A percentile compares a stretch with the other conserved stretches of the same genome.
Evolutionary conservation across 345 rosid species (phyloP).

Genomic region (Atalantia buxifolia): DNA sequence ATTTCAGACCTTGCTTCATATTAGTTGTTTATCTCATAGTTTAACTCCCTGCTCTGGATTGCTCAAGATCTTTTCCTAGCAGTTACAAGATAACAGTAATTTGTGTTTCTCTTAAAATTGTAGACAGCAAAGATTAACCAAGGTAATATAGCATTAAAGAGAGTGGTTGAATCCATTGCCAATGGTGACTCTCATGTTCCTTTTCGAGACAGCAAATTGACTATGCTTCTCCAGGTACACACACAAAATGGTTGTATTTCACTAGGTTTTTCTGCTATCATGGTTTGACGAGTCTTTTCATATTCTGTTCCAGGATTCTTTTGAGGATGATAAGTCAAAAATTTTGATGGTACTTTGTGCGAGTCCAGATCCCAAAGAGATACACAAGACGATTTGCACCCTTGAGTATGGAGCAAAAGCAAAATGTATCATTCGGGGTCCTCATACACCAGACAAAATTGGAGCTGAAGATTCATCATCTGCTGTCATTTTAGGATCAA

Average conservation of each 20-base stretch:
- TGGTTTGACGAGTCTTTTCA: neutral
- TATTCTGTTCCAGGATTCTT: slow-evolving; percentile 66
- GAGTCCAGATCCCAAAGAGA: slow-evolving; percentile 92
- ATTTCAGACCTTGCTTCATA: neutral
- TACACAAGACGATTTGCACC: slow-evolving; percentile 95
- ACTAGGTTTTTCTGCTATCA: neutral
- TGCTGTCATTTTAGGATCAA: slow-evolving; percentile 58
- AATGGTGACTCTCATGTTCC: slow-evolving; percentile 99
- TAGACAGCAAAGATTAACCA: slow-evolving; percentile 98
- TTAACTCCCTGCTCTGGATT: neutral
- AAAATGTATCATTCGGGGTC: slow-evolving; percentile 87
- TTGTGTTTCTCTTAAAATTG: slow-evolving; percentile 19
- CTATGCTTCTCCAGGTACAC: slow-evolving; percentile 95
- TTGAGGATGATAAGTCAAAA: slow-evolving; percentile 93
- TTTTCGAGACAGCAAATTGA: slow-evolving; percentile 93
- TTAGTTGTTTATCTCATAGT: neutral
- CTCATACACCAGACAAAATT: slow-evolving; percentile 68
- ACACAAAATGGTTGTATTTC: slow-evolving; percentile 1
- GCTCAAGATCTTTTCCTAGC: neutral
- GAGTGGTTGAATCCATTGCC: slow-evolving; percentile 97
- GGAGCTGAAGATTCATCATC: slow-evolving; percentile 65
- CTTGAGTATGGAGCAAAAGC: slow-evolving; percentile 98
- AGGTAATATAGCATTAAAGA: slow-evolving; percentile 87
- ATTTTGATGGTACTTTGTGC: slow-evolving; percentile 95
- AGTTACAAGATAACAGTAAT: neutral